These are phyloP conservation scores for Paramecium octaurelia DNA, from an alignment of 73 alveolate species.

Conservation along the genomic window DNA sequence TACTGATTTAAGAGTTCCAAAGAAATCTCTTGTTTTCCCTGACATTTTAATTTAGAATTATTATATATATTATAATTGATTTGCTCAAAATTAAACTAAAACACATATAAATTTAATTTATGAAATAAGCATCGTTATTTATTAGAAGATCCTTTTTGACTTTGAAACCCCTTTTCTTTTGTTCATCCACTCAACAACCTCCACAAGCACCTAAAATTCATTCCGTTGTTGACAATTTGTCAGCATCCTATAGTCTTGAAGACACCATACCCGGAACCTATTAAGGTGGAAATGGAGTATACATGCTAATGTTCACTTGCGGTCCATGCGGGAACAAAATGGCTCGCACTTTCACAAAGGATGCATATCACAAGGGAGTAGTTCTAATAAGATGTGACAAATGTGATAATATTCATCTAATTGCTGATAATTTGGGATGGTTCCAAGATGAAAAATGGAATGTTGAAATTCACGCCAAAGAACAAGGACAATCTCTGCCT, in stretches of 20 bases:
- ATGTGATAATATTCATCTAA: conserved; percentile 84
- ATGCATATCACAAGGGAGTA: conserved; percentile 85
- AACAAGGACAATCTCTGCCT: conserved; percentile 64
- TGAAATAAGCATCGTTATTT: neutral
- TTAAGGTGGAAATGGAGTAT: conserved; percentile 10
- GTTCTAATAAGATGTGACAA: conserved; percentile 85
- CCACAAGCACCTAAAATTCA: neutral
- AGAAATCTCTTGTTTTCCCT: neutral
- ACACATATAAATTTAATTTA: neutral
- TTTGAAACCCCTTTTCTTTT: neutral
- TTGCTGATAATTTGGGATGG: conserved; percentile 92
- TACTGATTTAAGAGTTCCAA: neutral
- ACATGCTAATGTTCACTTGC: conserved; percentile 50
- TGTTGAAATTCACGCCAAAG: conserved; percentile 75
- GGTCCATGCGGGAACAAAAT: conserved; percentile 56
- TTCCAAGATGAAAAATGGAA: conserved; percentile 73
- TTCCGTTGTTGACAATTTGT: neutral
- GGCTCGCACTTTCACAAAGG: conserved; percentile 49
- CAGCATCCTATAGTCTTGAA: neutral
- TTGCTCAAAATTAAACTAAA: neutral
- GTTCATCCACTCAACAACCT: neutral
- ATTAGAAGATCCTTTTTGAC: neutral
- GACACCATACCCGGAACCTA: conserved; percentile 3
- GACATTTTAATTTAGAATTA: neutral
- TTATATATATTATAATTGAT: neutral